Base-by-base conservation (phyloP, 2,329 filamentous ascomycete genomes). In the Diaporthe sp. region DNA sequence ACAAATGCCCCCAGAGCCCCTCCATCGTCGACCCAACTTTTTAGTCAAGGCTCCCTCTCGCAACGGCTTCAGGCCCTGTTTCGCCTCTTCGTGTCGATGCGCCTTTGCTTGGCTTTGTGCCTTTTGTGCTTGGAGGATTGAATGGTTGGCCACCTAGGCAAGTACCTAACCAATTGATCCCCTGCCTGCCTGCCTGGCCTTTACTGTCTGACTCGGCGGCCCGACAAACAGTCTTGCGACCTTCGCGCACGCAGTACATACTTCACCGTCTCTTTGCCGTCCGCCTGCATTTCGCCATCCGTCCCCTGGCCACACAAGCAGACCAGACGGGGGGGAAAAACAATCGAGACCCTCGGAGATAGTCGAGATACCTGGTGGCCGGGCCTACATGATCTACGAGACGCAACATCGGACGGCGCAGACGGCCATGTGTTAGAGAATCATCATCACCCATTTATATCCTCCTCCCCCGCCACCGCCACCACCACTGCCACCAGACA, bases 91-190 rank as follows among this genome's bases (percentile, higher is more conserved):
- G 51, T 70, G 13, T 71, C 44, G 53, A 47, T 51, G 55, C 55
- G 37, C 30, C 39, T 50, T 59, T 71, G 22, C 55, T 71, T 71
- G 69, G 69, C 37, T 51, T n/a, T n/a, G n/a, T n/a, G n/a, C n/a
- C n/a, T 35, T n/a, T 35, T 32, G 25, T 50, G 39, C 59, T 47
- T 47, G 68, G 56, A 27, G 2, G 27, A 50, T 22, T 58, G 39
- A 37, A 7, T 59, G 39, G 5, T 47, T 70, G 51, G 58, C n/a
- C n/a, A n/a, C n/a, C n/a, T n/a, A n/a, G n/a, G n/a, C n/a, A n/a
- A n/a, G n/a, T n/a, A n/a, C n/a, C 68, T 50, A 47, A 59, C 68
- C 51, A 17, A n/a, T 56, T 35, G 30, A 56, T n/a, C 30, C 32
- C 51, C 19, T 25, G 4, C 35, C n/a, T 15, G 7, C n/a, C 39